Base-by-base conservation (phyloP, 768 basidiomycete genomes). In the Mycena belliarum region DNA sequence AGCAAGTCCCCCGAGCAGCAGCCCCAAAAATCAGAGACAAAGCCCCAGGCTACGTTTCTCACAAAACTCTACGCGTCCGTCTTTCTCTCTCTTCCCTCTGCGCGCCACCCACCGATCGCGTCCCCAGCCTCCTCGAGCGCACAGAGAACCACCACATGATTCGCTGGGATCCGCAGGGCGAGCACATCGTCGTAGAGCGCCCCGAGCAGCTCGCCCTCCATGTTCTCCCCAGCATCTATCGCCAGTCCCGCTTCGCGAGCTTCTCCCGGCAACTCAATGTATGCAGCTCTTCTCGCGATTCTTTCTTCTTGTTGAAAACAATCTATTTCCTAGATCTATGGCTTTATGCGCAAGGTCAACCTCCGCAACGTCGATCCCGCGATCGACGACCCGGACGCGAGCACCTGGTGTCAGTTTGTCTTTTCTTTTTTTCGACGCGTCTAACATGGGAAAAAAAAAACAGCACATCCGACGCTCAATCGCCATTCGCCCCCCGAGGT, bases 221-320 rank as follows among this genome's bases (percentile, higher is more conserved):
- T 72, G 91, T 97, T 71, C 86, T 97, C 62, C 94, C 95, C 49
- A 88, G 88, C 67, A 89, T 97, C 52, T 97, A 97, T 75, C 88
- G 94, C 70, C 94, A 97, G 83, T 95, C 91, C 70, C 84, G 93
- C 78, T 97, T 97, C 72, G 95, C 95, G 49, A 92, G 90, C 83
- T 97, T 96, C 82, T 95, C 93, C 66, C 86, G 94, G 75, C 94
- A 97, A 83, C 86, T 97, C 71, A 97, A 97, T 77, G 93, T 96
- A 68, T 61, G 86, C 7, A 83, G 70, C 64, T 66, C 68, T 68
- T 63, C 65, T 63, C 71, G 69, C 63, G 68, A 66, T 68, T 69
- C 59, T 60, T 59, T 59, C 58, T 48, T 61, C 61, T n/a, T n/a
- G 50, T 60, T 55, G 66, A 60, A 55, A 50, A 55, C 10, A 60